Conservation (phyloP, 345 rosid genomes). For the Arabidopsis suecica region DNA sequence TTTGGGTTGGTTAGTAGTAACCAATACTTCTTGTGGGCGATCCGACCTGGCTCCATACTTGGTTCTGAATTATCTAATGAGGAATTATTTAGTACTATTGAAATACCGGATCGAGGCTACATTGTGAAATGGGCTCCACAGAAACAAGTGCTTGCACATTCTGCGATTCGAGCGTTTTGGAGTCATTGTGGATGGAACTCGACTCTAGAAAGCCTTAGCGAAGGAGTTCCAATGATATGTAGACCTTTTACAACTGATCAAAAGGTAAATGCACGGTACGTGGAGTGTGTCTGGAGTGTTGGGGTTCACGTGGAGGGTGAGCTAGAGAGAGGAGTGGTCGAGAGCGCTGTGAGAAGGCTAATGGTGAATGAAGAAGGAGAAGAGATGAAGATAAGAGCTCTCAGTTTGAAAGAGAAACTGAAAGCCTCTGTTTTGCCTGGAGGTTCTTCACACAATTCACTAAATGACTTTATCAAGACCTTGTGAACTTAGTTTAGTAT, state of each 20-base stretch:
- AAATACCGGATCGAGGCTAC: slow-evolving; percentile 25
- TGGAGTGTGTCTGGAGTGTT: slow-evolving; percentile 49
- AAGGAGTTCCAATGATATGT: slow-evolving; percentile 54
- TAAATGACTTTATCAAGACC: too few relatives aligned
- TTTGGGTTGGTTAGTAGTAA: slow-evolving; percentile 26
- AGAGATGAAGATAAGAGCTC: slow-evolving; percentile 5
- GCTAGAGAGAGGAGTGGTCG: background rate
- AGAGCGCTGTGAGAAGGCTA: too few relatives aligned
- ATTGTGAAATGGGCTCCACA: slow-evolving; percentile 38
- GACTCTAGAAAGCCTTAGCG: slow-evolving; percentile 30
- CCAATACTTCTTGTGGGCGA: slow-evolving; percentile 37
- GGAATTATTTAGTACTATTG: background rate
- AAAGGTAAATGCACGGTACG: slow-evolving; percentile 43
- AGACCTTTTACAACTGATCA: slow-evolving; percentile 51
- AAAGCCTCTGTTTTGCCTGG: background rate
- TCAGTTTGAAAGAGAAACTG: slow-evolving; percentile 1
- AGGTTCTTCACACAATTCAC: too few relatives aligned
- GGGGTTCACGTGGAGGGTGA: slow-evolving; percentile 41
- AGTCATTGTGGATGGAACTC: background rate
- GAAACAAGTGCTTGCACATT: background rate
- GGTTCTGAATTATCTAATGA: background rate
- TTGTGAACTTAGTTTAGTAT: too few relatives aligned
- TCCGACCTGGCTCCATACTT: slow-evolving; percentile 20
- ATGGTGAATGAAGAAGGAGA: slow-evolving; percentile 23
- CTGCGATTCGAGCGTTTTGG: background rate